phyloP scores from a whole-genome alignment of 805 yeast genomes.

The Candida morakotiae region DNA sequence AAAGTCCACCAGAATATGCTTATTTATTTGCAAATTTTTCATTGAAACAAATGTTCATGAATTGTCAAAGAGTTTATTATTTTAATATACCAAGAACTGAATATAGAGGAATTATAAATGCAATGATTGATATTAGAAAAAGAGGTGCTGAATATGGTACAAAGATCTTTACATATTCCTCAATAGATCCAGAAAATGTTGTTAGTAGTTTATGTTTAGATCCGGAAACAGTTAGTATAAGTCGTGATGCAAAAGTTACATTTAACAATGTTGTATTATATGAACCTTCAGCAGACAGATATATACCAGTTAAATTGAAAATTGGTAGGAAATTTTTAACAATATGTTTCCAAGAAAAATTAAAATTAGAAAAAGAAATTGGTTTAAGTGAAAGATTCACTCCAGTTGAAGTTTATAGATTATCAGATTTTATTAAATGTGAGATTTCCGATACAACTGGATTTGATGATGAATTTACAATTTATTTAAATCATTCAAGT shows the following conservation, averaged over 20 bases:
- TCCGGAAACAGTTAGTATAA: constrained; percentile 29
- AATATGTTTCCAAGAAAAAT: constrained; percentile 30
- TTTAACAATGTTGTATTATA: constrained; percentile 41
- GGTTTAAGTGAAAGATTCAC: constrained; percentile 23
- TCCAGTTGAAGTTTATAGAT: constrained; percentile 31
- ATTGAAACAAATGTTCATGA: constrained; percentile 48
- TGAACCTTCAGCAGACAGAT: constrained; percentile 45
- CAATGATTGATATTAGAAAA: constrained; percentile 17
- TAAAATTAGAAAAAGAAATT: constrained; percentile 15
- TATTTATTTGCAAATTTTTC: constrained; percentile 39
- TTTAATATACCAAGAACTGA: constrained; percentile 41
- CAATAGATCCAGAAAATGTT: constrained; percentile 29
- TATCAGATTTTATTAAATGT: constrained; percentile 33
- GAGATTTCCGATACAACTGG: constrained; percentile 28
- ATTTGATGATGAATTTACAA: constrained; percentile 30
- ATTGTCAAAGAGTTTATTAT: constrained; percentile 52
- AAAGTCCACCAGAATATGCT: constrained; percentile 24
- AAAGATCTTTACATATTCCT: constrained; percentile 28
- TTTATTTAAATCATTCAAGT: constrained; percentile 22
- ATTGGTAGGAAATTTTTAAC: constrained; percentile 71
- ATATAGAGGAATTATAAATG: constrained; percentile 17
- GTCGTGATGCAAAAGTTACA: constrained; percentile 32
- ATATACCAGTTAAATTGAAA: constrained; percentile 57
- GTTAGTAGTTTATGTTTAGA: constrained; percentile 33
- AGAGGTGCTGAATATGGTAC: constrained; percentile 14